These are phyloP conservation scores for Heritiera littoralis DNA, from an alignment of 345 rosid genomes.

Conservation along the genomic window DNA sequence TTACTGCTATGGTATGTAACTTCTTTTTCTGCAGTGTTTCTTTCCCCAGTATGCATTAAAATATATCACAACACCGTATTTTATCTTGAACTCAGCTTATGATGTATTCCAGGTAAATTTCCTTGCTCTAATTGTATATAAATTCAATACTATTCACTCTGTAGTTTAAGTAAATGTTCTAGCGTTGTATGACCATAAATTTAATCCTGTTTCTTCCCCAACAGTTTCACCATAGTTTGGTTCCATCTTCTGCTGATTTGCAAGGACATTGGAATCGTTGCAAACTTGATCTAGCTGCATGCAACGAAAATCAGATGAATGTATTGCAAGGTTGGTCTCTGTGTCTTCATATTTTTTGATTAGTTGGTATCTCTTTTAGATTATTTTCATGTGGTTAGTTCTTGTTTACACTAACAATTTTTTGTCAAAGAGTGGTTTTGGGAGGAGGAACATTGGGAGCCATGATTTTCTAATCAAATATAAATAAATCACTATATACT, in stretches of 20 bases:
- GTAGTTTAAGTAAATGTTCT: background rate
- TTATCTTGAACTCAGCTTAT: constrained; percentile 88
- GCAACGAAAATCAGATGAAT: constrained; percentile 55
- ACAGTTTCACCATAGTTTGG: constrained; percentile 80
- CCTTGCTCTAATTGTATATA: background rate
- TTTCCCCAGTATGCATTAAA: constrained; percentile 77
- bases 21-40: constrained; percentile 63
- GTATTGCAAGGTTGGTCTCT: constrained; percentile 60
- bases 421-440: background rate
- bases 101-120: constrained; percentile 79
- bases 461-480: background rate
- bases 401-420: background rate
- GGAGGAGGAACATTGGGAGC: background rate
- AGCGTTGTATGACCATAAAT: background rate
- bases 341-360: background rate
- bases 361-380: background rate
- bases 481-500: background rate
- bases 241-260: constrained; percentile 78
- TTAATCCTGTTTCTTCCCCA: background rate
- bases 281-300: constrained; percentile 58
- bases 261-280: constrained; percentile 74
- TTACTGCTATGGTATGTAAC: constrained; percentile 7
- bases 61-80: constrained; percentile 70
- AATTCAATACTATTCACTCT: background rate
- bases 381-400: constrained; percentile 6